Percentiles rank a stretch among this genome's conserved stretches.
Conservation (phyloP, 768 basidiomycete species). For the Suillus cothurnatus region DNA sequence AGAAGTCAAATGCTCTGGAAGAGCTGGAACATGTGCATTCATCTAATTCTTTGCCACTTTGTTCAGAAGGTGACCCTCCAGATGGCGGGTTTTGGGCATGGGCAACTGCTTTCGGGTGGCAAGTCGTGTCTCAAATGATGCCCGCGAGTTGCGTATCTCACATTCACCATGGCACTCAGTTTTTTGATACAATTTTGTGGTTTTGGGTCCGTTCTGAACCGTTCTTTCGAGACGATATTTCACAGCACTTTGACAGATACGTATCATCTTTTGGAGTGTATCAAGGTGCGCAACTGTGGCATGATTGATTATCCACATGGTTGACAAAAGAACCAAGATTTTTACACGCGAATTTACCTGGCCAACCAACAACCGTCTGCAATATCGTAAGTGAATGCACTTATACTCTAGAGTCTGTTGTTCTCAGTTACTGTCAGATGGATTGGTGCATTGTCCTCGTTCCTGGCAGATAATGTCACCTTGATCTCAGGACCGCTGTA, state of each 20-base stretch:
- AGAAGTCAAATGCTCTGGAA: neutral
- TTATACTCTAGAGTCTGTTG: constrained; percentile 32
- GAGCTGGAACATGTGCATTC: neutral
- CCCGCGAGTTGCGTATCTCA: neutral
- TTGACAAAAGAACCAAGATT: constrained; percentile 28
- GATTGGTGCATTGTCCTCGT: constrained; percentile 37
- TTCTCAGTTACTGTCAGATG: constrained; percentile 24
- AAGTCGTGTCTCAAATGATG: neutral
- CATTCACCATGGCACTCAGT: constrained; percentile 6
- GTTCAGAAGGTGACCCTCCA: neutral
- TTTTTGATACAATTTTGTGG: constrained; percentile 31
- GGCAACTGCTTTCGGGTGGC: constrained; percentile 16
- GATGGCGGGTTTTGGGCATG: constrained; percentile 18
- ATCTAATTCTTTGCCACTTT: neutral
- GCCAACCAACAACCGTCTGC: constrained; percentile 28
- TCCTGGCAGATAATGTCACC: constrained; percentile 32
- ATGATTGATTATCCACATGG: neutral
- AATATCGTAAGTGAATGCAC: constrained; percentile 25
- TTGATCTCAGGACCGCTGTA: constrained; percentile 33
- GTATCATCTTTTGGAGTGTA: constrained; percentile 35
- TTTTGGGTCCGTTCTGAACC: constrained; percentile 21
- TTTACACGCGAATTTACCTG: constrained; percentile 33
- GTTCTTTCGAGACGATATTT: neutral
- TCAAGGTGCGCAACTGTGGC: constrained; percentile 21
- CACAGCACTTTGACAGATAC: constrained; percentile 18